A percentile compares a stretch with the other conserved stretches of the same genome.
Evolutionary conservation across 208 protist genomes (phyloP).

Genomic region (Zelonia costaricensis): DNA sequence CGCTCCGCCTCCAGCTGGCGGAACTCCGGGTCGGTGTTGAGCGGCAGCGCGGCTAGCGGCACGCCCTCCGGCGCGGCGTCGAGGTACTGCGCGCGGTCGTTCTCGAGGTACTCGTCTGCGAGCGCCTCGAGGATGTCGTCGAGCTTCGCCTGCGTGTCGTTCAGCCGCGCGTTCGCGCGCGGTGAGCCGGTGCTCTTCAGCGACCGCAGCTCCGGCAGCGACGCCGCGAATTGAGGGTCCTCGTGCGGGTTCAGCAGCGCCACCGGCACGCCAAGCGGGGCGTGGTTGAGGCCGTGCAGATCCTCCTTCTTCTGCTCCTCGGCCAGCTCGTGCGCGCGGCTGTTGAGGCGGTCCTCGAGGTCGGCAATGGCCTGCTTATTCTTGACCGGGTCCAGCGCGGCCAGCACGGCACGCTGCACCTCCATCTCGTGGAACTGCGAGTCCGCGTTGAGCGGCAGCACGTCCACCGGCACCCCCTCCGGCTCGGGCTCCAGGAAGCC

Average conservation of each 20-base stretch:
- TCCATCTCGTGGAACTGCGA: constrained; percentile 56
- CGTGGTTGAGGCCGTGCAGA: constrained; percentile 38
- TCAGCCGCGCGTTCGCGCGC: constrained; percentile 46
- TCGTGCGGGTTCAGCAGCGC: constrained; percentile 56
- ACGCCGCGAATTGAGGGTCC: constrained; percentile 48
- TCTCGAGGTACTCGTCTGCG: constrained; percentile 50
- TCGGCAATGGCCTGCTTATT: constrained; percentile 47
- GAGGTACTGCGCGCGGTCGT: constrained; percentile 56
- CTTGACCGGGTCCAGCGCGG: constrained; percentile 49
- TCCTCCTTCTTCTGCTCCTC: constrained; percentile 59
- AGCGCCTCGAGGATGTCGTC: constrained; percentile 60
- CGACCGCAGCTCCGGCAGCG: constrained; percentile 61
- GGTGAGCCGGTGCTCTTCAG: constrained; percentile 39
- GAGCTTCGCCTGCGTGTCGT: constrained; percentile 54
- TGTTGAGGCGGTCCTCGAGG: constrained; percentile 72
- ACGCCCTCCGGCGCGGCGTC: constrained; percentile 54
- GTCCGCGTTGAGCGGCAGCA: constrained; percentile 52
- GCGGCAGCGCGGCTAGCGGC: constrained; percentile 41
- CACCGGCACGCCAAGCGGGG: constrained; percentile 54
- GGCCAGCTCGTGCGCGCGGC: constrained; percentile 63
- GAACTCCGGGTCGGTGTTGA: constrained; percentile 61
- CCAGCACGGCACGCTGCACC: constrained; percentile 60
- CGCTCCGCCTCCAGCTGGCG: constrained; percentile 62
- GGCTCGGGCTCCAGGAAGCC: constrained; percentile 63
- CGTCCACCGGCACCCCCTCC: constrained; percentile 54